Evolutionary conservation across 1,139 yeast species (phyloP), one percentile per base, ranked within the genome.

Genomic region (Wickerhamomyces sp.): DNA sequence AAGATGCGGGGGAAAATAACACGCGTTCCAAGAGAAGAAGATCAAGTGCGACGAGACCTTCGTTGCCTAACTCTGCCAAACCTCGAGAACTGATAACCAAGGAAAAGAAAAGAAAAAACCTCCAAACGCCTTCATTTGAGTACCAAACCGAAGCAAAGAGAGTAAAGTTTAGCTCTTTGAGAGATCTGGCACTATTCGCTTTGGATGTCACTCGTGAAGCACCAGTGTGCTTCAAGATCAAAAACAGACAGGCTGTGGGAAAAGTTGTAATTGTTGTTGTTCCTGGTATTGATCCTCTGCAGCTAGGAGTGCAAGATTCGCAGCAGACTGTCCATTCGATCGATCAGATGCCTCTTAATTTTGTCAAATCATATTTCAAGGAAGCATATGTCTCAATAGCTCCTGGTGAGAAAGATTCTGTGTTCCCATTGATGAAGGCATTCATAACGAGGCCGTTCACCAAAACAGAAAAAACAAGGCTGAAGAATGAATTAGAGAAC

Each of bases 181-280:
- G 88, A 31, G 78, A 74, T 36, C 52, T 82, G 33, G 59, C 77
- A 0, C 52, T 78, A 13, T 70, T 64, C 43, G 51, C 70, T 1
- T 59, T 75, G 36, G 64, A 68, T 11, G 71, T 66, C 14, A 57
- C 64, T 4, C 57, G 62, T 30, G 58, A 58, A 20, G 54, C 59
- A 5, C 70, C 76, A 3, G 55, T 55, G 20, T 69, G 73, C 70
- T 48, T 68, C 15, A 58, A 58, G 16, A 47, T 76, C 12, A 56
- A 55, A 20, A 75, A 76, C 44, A 58, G 70, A 38, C 47, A 52
- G 5, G 54, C 65, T 2, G 58, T 78, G 6, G 56, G 65, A 17
- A 73, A 74, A 36, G 70, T 81, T 4, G 78, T 85, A 1, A 62
- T 77, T n/a, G 61, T 86, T 11, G 61, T 79, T 37, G 70, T 76